A percentile compares a stretch with the other conserved stretches of the same genome.
phyloP scores from a whole-genome alignment of 2,329 filamentous ascomycete genomes.

The Neonectria faginata region DNA sequence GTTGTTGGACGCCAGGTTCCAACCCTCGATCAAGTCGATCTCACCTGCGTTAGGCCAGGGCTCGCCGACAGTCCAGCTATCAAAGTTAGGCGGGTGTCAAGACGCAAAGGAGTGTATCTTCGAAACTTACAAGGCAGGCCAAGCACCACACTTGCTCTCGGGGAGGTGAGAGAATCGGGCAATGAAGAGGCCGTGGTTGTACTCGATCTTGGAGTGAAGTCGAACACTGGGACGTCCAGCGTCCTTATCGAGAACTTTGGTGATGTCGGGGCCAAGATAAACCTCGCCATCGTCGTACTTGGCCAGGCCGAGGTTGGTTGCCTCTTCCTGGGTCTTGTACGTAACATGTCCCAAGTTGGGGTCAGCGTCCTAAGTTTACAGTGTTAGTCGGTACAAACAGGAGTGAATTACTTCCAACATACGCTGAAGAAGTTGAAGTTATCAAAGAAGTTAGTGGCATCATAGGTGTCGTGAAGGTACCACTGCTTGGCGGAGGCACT shows the following conservation, averaged over 20 bases:
- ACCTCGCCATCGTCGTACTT: conserved; percentile 49
- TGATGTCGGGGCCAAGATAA: conserved; percentile 55
- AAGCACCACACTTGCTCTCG: conserved; percentile 72
- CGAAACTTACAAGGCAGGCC: conserved; percentile 73
- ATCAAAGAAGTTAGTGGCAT: conserved; percentile 59
- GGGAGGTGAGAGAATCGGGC: conserved; percentile 78
- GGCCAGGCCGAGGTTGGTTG: conserved; percentile 51
- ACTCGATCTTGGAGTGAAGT: conserved; percentile 71
- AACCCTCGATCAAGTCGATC: conserved; percentile 76
- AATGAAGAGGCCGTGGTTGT: conserved; percentile 75
- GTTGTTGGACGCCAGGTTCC: conserved; percentile 67
- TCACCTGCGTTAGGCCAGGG: conserved; percentile 73
- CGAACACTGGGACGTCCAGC: conserved; percentile 69
- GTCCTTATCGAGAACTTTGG: conserved; percentile 36
- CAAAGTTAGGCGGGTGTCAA: background rate
- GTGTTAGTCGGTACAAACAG: conserved; percentile 30
- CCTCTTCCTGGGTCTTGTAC: conserved; percentile 57
- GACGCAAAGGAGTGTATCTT: background rate
- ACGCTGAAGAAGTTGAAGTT: conserved; percentile 60
- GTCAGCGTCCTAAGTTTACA: conserved; percentile 55
- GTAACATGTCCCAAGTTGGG: conserved; percentile 74
- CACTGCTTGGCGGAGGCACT: conserved; percentile 49
- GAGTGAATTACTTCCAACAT: conserved; percentile 20
- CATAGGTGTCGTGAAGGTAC: conserved; percentile 57
- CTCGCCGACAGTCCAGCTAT: conserved; percentile 61